These are phyloP conservation scores for Fusarium lyarnte DNA, from an alignment of 2,329 filamentous ascomycete species.

Conservation along the genomic window DNA sequence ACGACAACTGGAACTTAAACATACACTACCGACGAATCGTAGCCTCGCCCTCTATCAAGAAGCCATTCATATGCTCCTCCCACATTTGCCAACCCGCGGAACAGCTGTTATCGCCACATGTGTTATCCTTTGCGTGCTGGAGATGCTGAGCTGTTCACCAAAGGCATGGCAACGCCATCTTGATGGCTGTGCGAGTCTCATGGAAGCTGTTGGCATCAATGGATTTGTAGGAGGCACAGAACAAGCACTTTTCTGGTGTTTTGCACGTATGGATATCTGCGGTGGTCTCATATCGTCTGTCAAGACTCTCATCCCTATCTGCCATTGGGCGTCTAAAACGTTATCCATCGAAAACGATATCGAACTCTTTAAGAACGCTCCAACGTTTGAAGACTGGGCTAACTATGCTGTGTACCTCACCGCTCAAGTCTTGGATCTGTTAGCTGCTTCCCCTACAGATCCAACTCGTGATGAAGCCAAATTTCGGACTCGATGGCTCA, in stretches of 20 bases:
- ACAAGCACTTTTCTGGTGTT: slow-evolving; percentile 64
- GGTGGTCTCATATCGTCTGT: slow-evolving; percentile 63
- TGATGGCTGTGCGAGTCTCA: slow-evolving; percentile 61
- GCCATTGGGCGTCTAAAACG: slow-evolving; percentile 54
- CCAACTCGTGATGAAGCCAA: slow-evolving; percentile 36
- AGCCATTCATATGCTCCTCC: slow-evolving; percentile 60
- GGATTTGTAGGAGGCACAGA: slow-evolving; percentile 60
- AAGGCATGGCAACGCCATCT: slow-evolving; percentile 62
- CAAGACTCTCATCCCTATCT: slow-evolving; percentile 59
- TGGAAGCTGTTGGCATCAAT: slow-evolving; percentile 60
- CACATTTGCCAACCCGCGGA: slow-evolving; percentile 57
- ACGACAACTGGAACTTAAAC: slow-evolving; percentile 59
- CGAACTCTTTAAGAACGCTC: slow-evolving; percentile 47
- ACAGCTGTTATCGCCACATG: slow-evolving; percentile 62
- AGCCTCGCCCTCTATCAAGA: slow-evolving; percentile 61
- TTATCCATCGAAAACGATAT: slow-evolving; percentile 45
- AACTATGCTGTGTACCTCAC: slow-evolving; percentile 61
- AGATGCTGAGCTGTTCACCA: slow-evolving; percentile 61
- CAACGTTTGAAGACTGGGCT: slow-evolving; percentile 58
- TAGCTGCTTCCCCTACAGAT: slow-evolving; percentile 40
- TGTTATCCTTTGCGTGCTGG: slow-evolving; percentile 63
- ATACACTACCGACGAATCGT: slow-evolving; percentile 47
- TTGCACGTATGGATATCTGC: slow-evolving; percentile 64
- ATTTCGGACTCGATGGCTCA: slow-evolving; percentile 48
- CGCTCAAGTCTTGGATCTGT: slow-evolving; percentile 55